These are phyloP conservation scores for Rubia yunnanensis DNA, from an alignment of 257 asterid species.

Conservation along the genomic window DNA sequence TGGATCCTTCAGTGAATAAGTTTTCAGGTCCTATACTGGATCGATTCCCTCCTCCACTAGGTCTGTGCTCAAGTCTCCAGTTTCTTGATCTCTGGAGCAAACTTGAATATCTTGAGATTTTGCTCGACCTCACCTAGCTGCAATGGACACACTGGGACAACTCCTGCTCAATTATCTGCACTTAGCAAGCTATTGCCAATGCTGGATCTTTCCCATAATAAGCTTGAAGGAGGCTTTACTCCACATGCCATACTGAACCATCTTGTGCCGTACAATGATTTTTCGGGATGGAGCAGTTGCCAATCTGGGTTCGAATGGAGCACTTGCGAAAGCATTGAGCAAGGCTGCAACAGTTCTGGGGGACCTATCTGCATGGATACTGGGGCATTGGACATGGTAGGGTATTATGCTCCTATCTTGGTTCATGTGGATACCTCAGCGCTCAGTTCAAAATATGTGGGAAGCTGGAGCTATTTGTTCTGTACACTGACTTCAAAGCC, in stretches of 20 bases:
- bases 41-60: conserved; percentile 30
- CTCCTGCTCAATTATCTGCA: conserved; percentile 31
- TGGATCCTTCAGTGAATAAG: conserved; percentile 30
- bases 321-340: too few species aligned
- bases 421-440: too few species aligned
- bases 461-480: too few species aligned
- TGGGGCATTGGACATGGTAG: too few species aligned
- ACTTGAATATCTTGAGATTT: conserved; percentile 32
- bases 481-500: too few species aligned
- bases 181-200: conserved; percentile 29
- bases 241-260: conserved; percentile 23
- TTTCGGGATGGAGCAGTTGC: too few species aligned
- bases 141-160: conserved; percentile 27
- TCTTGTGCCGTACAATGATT: conserved; percentile 29
- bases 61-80: conserved; percentile 35
- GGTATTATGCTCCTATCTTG: too few species aligned
- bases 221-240: conserved; percentile 25
- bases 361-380: too few species aligned
- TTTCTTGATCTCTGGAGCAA: conserved; percentile 36
- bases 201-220: conserved; percentile 32
- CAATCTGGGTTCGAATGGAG: too few species aligned
- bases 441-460: too few species aligned
- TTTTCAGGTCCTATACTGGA: conserved; percentile 33
- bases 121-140: conserved; percentile 34
- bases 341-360: too few species aligned